A percentile compares a stretch with the other conserved stretches of the same genome.
phyloP scores from a whole-genome alignment of 2,329 filamentous ascomycete genomes.

The Ophiosphaerella herpotricha region DNA sequence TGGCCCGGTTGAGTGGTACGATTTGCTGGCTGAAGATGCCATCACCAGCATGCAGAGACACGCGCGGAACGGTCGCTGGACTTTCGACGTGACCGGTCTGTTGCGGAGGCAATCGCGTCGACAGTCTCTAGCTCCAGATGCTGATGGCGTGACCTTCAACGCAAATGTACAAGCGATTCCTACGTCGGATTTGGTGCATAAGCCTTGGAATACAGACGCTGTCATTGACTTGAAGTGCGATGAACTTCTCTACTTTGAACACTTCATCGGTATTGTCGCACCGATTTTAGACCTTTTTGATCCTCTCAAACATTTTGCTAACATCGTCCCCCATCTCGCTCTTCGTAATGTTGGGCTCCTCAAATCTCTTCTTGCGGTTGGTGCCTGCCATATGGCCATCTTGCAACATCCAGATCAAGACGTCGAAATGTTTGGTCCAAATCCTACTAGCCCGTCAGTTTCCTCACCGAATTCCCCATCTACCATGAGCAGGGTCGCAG shows the following conservation, averaged over 20 bases:
- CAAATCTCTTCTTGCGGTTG: slow-evolving; percentile 62
- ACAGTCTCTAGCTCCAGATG: slow-evolving; percentile 35
- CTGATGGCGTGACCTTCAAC: slow-evolving; percentile 2
- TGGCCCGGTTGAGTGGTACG: slow-evolving; percentile 56
- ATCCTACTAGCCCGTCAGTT: slow-evolving; percentile 22
- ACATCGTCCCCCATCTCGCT: slow-evolving; percentile 42
- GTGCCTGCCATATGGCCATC: slow-evolving; percentile 56
- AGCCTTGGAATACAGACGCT: slow-evolving; percentile 31
- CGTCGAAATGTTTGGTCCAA: slow-evolving; percentile 30
- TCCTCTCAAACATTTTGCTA: slow-evolving; percentile 44
- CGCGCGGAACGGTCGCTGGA: slow-evolving; percentile 38
- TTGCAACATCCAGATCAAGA: slow-evolving; percentile 28
- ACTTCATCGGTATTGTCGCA: slow-evolving; percentile 45
- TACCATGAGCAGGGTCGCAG: slow-evolving; percentile 41
- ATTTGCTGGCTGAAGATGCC: slow-evolving; percentile 52
- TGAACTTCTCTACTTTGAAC: slow-evolving; percentile 46
- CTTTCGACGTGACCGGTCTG: neutral
- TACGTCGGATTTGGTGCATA: slow-evolving; percentile 3
- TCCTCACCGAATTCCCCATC: slow-evolving; percentile 18
- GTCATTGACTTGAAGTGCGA: slow-evolving; percentile 36
- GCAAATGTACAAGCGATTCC: slow-evolving; percentile 5
- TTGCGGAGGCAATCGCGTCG: slow-evolving; percentile 42
- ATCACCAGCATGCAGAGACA: slow-evolving; percentile 36
- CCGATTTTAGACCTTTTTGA: slow-evolving; percentile 53
- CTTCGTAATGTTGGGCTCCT: slow-evolving; percentile 61